Evolutionary conservation across 2,329 filamentous ascomycete genomes (phyloP).

Genomic region (Colletotrichum sublineola): DNA sequence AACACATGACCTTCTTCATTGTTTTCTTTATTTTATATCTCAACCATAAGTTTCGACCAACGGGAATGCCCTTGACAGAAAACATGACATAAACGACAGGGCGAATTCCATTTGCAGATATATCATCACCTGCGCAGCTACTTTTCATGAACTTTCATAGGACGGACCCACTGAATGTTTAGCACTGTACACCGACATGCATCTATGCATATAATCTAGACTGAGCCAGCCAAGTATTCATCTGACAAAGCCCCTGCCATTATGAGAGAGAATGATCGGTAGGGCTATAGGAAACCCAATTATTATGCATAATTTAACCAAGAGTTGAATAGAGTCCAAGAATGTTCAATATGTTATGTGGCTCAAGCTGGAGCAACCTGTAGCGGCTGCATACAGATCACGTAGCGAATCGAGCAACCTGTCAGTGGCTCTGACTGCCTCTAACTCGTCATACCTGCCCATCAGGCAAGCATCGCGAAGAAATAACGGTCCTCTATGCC

Average conservation of each 20-base stretch:
- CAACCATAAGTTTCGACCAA: background rate
- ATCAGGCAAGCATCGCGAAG: background rate
- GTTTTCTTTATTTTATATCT: too few relatives aligned
- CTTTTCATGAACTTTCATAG: too few relatives aligned
- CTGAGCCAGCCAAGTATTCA: background rate
- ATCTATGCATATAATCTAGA: background rate
- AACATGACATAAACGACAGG: too few relatives aligned
- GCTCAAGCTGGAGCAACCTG: background rate
- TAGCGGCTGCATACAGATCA: background rate
- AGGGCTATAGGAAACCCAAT: background rate
- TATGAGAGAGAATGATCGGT: background rate
- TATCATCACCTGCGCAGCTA: background rate
- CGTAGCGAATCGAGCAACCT: background rate
- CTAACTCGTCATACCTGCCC: background rate
- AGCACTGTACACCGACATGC: background rate
- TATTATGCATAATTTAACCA: background rate
- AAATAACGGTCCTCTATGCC: background rate
- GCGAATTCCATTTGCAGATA: background rate
- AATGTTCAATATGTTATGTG: background rate
- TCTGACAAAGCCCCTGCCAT: background rate
- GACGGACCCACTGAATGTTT: background rate
- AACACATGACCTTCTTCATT: too few relatives aligned
- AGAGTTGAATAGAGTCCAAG: too few relatives aligned
- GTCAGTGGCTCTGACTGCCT: background rate
- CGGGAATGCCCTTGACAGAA: background rate